phyloP scores from a whole-genome alignment of 345 rosid genomes.

The Acer negundo region DNA sequence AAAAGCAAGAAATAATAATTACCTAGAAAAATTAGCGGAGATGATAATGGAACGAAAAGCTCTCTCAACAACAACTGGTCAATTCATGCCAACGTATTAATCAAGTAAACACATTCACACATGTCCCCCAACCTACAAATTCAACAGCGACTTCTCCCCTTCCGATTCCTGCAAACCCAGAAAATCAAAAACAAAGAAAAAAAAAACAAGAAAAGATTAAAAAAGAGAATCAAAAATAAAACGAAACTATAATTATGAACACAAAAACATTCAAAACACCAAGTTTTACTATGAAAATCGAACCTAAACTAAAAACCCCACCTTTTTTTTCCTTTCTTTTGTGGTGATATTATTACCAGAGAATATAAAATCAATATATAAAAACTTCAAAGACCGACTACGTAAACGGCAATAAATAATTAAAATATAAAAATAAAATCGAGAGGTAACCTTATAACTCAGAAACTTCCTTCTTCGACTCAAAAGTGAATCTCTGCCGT shows the following conservation, averaged over 20 bases:
- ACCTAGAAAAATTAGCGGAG: neutral
- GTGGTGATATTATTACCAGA: neutral
- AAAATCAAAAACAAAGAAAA: too few relatives aligned
- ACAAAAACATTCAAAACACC: neutral
- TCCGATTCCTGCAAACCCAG: neutral
- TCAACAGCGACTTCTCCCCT: conserved; percentile 7
- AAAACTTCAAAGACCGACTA: neutral
- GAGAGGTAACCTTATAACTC: neutral
- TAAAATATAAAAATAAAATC: neutral
- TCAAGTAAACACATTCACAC: conserved; percentile 13
- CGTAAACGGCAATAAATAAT: neutral
- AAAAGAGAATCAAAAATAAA: neutral
- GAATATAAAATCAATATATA: neutral
- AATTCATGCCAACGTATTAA: conserved; percentile 23
- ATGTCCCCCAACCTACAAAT: neutral
- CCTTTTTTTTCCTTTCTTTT: neutral
- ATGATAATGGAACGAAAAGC: neutral
- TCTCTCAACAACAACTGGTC: neutral
- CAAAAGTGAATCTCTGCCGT: neutral
- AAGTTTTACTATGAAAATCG: neutral
- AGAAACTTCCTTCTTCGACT: conserved; percentile 6
- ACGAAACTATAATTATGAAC: neutral
- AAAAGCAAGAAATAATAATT: neutral
- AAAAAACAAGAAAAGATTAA: neutral
- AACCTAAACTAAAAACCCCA: neutral